Conservation (phyloP, 2,329 filamentous ascomycete genomes). For the Xylaria sp. region DNA sequence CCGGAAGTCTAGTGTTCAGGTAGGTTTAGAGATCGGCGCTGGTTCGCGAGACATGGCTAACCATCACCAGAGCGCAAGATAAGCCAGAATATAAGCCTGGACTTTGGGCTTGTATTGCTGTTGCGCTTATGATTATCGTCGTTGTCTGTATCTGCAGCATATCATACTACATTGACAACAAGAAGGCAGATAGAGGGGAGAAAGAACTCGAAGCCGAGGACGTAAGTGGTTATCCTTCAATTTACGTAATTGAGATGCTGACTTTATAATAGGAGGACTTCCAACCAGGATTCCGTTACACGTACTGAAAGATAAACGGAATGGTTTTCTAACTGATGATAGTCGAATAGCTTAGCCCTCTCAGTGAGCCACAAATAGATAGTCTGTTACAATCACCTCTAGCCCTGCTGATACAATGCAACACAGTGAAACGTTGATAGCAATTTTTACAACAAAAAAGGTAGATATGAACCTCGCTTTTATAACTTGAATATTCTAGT, state of each 20-base stretch:
- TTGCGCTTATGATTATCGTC: slow-evolving; percentile 58
- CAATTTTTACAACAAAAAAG: no score
- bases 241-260: slow-evolving; percentile 4
- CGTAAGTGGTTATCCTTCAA: slow-evolving; percentile 53
- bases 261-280: slow-evolving; percentile 50
- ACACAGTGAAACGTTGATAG: not conserved
- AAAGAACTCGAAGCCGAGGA: slow-evolving; percentile 62
- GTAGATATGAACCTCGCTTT: no score
- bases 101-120: slow-evolving; percentile 66
- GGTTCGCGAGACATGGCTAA: slow-evolving; percentile 12
- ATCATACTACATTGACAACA: slow-evolving; percentile 58
- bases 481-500: no score
- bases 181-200: slow-evolving; percentile 64
- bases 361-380: not conserved
- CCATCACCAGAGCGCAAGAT: slow-evolving; percentile 56
- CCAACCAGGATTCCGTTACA: slow-evolving; percentile 57
- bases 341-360: not conserved
- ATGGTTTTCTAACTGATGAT: not conserved
- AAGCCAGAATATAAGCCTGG: slow-evolving; percentile 62
- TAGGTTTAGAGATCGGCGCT: slow-evolving; percentile 23
- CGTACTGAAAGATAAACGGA: slow-evolving; percentile 45
- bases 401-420: not conserved
- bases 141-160: slow-evolving; percentile 57
- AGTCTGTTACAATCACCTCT: not conserved
- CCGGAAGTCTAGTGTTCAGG: slow-evolving; percentile 78